These are phyloP conservation scores for Fusarium nisikadoi DNA, from an alignment of 2,329 filamentous ascomycete genomes.

Conservation along the genomic window DNA sequence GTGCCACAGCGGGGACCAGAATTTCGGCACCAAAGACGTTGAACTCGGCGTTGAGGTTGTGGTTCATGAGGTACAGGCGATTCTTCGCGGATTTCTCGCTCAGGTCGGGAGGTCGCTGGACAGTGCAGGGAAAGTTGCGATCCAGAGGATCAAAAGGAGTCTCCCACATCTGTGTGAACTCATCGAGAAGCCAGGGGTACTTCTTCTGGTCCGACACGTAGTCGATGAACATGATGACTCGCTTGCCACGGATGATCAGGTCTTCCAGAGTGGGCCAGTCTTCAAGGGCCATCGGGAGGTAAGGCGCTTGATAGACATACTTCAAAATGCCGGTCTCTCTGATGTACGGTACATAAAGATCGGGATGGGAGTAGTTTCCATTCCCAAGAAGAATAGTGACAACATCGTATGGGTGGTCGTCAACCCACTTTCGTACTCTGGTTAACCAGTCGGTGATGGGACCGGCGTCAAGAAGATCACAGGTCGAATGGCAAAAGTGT, in stretches of 20 bases:
- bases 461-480: constrained; percentile 83
- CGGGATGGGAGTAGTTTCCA: constrained; percentile 73
- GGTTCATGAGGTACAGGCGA: constrained; percentile 85
- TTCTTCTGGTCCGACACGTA: constrained; percentile 82
- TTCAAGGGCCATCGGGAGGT: constrained; percentile 74
- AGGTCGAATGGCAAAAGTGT: constrained; percentile 88
- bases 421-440: constrained; percentile 77
- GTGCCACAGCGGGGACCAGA: constrained; percentile 76
- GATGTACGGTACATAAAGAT: constrained; percentile 75
- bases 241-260: constrained; percentile 76
- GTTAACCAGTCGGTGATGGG: constrained; percentile 79
- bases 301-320: constrained; percentile 78
- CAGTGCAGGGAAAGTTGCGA: constrained; percentile 77
- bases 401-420: constrained; percentile 82
- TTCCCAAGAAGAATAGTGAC: constrained; percentile 89
- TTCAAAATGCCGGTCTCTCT: constrained; percentile 75
- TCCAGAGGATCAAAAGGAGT: constrained; percentile 81
- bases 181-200: constrained; percentile 85
- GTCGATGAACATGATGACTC: constrained; percentile 85
- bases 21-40: constrained; percentile 71
- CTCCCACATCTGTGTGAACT: constrained; percentile 92
- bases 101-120: constrained; percentile 79
- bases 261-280: constrained; percentile 87
- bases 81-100: constrained; percentile 62
- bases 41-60: constrained; percentile 87